A percentile compares a stretch with the other conserved stretches of the same genome.
phyloP scores from a whole-genome alignment of 768 basidiomycete species.

The Tylopilus subfusipes region DNA sequence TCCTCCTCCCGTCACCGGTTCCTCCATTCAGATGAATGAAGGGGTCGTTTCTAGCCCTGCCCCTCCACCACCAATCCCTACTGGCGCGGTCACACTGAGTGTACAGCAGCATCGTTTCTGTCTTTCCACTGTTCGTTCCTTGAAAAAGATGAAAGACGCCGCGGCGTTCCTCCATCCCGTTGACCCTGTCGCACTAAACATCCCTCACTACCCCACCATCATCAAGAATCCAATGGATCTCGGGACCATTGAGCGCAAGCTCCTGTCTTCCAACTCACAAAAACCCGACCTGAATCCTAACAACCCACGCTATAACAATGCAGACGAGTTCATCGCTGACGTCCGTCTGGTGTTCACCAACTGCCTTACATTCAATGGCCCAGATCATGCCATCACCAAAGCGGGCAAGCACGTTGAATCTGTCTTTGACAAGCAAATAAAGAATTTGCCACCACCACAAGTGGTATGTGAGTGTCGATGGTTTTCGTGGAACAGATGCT shows the following conservation, averaged over 20 bases:
- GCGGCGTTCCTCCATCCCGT: slow-evolving; percentile 82
- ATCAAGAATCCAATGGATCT: slow-evolving; percentile 95
- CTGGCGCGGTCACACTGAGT: slow-evolving; percentile 46
- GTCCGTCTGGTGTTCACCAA: slow-evolving; percentile 88
- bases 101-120: slow-evolving; percentile 76
- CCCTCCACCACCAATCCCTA: slow-evolving; percentile 1
- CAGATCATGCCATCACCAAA: slow-evolving; percentile 72
- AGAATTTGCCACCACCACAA: slow-evolving; percentile 72
- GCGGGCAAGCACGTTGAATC: slow-evolving; percentile 82
- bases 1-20: slow-evolving; percentile 62
- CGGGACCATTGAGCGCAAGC: slow-evolving; percentile 85
- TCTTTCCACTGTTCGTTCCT: slow-evolving; percentile 65
- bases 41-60: slow-evolving; percentile 18
- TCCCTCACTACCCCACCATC: slow-evolving; percentile 85
- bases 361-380: slow-evolving; percentile 88
- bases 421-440: slow-evolving; percentile 84
- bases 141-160: slow-evolving; percentile 87
- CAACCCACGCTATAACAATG: slow-evolving; percentile 73
- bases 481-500: slow-evolving; percentile 15
- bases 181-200: slow-evolving; percentile 75
- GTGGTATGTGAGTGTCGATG: slow-evolving; percentile 54
- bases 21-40: slow-evolving; percentile 32
- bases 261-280: slow-evolving; percentile 70
- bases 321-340: slow-evolving; percentile 81
- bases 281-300: slow-evolving; percentile 68